These are phyloP conservation scores for Arthrobotrys sphaeroides DNA, from an alignment of 2,329 filamentous ascomycete species.

Conservation along the genomic window DNA sequence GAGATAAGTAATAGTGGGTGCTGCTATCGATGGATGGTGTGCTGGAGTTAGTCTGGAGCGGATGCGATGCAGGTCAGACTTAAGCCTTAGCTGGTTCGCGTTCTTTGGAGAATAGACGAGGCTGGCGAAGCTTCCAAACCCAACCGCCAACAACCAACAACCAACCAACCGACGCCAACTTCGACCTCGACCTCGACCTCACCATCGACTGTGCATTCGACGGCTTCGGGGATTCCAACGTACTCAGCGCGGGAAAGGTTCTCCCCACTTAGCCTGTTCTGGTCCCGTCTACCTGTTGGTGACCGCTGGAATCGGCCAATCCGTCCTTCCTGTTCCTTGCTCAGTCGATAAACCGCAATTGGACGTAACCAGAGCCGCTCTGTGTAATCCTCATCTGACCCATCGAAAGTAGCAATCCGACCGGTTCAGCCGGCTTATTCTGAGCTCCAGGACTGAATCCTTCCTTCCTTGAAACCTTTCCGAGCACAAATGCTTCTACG, in stretches of 20 bases:
- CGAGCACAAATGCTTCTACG: neutral
- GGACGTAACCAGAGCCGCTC: neutral
- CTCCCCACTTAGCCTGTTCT: neutral
- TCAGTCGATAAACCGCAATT: neutral
- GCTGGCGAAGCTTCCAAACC: too few relatives aligned
- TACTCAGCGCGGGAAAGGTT: too few relatives aligned
- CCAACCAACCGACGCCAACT: neutral
- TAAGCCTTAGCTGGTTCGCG: conserved; percentile 3
- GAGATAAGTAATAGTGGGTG: neutral
- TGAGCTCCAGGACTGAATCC: neutral
- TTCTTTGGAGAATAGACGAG: conserved; percentile 9
- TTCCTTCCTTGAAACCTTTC: neutral
- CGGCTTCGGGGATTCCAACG: too few relatives aligned
- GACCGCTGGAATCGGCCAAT: neutral
- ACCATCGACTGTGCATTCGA: too few relatives aligned
- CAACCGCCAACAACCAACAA: neutral
- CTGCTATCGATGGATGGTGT: neutral
- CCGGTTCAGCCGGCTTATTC: neutral
- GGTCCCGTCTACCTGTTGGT: neutral
- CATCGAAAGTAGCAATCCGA: neutral
- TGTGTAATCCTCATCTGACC: conserved; percentile 19
- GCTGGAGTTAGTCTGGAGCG: neutral
- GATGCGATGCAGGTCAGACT: conserved; percentile 20
- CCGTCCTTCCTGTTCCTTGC: neutral
- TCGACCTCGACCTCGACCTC: neutral